Conservation (phyloP, 345 rosid species). For the Carallia pectinifolia region DNA sequence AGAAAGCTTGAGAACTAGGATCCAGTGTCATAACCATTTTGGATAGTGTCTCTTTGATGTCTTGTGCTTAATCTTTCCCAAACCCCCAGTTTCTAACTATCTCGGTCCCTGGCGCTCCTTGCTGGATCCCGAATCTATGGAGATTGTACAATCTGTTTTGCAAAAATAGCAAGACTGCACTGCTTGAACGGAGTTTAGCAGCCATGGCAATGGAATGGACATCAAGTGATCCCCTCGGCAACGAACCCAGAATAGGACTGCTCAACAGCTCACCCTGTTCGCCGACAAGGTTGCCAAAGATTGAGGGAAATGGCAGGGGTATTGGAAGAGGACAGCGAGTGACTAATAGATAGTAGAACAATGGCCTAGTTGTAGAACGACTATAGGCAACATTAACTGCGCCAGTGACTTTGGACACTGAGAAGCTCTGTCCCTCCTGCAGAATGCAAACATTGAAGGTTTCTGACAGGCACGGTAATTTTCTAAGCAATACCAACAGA, state of each 20-base stretch:
- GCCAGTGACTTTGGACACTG: conserved; percentile 60
- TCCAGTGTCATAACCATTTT: conserved; percentile 56
- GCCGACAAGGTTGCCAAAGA: conserved; percentile 64
- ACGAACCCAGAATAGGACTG: conserved; percentile 41
- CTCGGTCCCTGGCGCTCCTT: conserved; percentile 64
- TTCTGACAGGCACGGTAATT: too few species aligned
- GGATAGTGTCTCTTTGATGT: conserved; percentile 58
- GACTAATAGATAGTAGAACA: conserved; percentile 61
- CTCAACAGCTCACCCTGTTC: conserved; percentile 64
- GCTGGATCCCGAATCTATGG: conserved; percentile 49
- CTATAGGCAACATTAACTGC: conserved; percentile 49
- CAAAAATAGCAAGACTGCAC: conserved; percentile 59
- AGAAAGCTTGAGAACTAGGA: conserved; percentile 39
- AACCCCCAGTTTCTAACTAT: conserved; percentile 71
- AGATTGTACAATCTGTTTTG: conserved; percentile 56
- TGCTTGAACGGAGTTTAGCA: conserved; percentile 62
- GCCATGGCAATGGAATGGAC: conserved; percentile 77
- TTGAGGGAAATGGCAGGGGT: conserved; percentile 90
- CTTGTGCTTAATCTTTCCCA: conserved; percentile 68
- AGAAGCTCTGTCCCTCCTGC: conserved; percentile 47
- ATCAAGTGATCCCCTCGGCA: conserved; percentile 59
- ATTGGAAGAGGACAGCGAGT: conserved; percentile 74
- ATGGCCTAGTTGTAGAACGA: conserved; percentile 37
- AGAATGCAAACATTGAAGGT: not conserved
- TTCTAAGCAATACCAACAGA: too few species aligned